Evolutionary conservation across 108 stramenopile genomes (phyloP).

Genomic region (Parietichytrium sp.): DNA sequence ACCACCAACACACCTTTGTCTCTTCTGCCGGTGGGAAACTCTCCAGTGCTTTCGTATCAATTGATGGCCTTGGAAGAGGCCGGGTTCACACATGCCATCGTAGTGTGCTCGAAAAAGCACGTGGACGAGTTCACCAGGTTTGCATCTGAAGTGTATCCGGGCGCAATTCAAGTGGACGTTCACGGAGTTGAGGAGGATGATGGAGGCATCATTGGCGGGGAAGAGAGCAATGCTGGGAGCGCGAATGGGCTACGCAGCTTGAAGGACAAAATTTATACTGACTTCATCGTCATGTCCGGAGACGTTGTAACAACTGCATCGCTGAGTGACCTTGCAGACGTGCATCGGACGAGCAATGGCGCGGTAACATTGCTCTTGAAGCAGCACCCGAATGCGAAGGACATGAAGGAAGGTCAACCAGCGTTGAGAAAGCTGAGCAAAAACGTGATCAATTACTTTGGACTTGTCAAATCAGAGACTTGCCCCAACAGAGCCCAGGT

Average conservation of each 20-base stretch:
- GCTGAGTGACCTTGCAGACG: not conserved
- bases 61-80: slow-evolving; percentile 25
- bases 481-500: not conserved
- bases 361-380: slow-evolving; percentile 34
- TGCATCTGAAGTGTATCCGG: not conserved
- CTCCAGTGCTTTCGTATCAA: slow-evolving; percentile 11
- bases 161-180: not conserved
- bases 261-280: not conserved
- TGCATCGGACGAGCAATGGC: not conserved
- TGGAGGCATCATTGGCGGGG: not conserved
- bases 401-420: not conserved
- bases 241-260: slow-evolving; percentile 4
- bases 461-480: not conserved
- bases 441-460: slow-evolving; percentile 22
- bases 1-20: not conserved
- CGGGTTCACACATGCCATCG: slow-evolving; percentile 24
- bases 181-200: not conserved
- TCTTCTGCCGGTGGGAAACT: slow-evolving; percentile 20
- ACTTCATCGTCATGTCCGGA: slow-evolving; percentile 22
- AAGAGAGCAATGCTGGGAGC: slow-evolving; percentile 7
- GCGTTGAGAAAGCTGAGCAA: not conserved
- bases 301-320: not conserved
- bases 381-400: not conserved
- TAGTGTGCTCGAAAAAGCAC: not conserved
- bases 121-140: not conserved